Conservation (phyloP, 2,329 filamentous ascomycete species). For the Zasmidium angulare region DNA sequence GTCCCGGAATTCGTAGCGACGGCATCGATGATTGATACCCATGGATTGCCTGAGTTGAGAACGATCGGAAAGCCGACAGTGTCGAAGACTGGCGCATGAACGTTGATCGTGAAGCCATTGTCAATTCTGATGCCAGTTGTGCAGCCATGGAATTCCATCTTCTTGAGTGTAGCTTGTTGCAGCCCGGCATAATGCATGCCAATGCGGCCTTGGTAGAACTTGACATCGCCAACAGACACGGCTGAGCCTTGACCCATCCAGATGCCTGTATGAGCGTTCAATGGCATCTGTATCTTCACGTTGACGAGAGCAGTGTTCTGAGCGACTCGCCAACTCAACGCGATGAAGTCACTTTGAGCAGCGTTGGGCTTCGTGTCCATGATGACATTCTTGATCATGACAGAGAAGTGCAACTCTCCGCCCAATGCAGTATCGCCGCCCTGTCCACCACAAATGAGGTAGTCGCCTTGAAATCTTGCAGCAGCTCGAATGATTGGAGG, state of each 20-base stretch:
- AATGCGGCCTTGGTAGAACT: slow-evolving; percentile 24
- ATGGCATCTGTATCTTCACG: slow-evolving; percentile 35
- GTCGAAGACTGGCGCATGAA: slow-evolving; percentile 13
- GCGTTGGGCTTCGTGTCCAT: slow-evolving; percentile 24
- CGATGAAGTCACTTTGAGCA: slow-evolving; percentile 7
- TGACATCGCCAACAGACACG: slow-evolving; percentile 33
- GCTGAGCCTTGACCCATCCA: slow-evolving; percentile 20
- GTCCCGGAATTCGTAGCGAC: slow-evolving; percentile 11
- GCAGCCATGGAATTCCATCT: slow-evolving; percentile 13
- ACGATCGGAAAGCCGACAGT: slow-evolving; percentile 10
- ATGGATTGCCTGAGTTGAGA: slow-evolving; percentile 11
- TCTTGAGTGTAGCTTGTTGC: slow-evolving; percentile 19
- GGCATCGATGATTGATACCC: slow-evolving; percentile 18
- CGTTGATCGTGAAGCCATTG: slow-evolving; percentile 11
- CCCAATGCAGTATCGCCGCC: slow-evolving; percentile 4
- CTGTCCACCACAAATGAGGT: slow-evolving; percentile 22
- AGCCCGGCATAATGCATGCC: slow-evolving; percentile 11
- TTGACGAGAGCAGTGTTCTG: slow-evolving; percentile 27
- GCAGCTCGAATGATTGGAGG: slow-evolving; percentile 62
- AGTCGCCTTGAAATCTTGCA: slow-evolving; percentile 39
- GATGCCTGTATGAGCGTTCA: slow-evolving; percentile 33
- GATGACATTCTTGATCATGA: slow-evolving; percentile 22
- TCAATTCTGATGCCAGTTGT: slow-evolving; percentile 17
- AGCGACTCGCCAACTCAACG: slow-evolving; percentile 26
- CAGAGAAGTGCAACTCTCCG: slow-evolving; percentile 13